Conservation (phyloP, 148 eudicot species). For the Vaccinium darrowii region DNA sequence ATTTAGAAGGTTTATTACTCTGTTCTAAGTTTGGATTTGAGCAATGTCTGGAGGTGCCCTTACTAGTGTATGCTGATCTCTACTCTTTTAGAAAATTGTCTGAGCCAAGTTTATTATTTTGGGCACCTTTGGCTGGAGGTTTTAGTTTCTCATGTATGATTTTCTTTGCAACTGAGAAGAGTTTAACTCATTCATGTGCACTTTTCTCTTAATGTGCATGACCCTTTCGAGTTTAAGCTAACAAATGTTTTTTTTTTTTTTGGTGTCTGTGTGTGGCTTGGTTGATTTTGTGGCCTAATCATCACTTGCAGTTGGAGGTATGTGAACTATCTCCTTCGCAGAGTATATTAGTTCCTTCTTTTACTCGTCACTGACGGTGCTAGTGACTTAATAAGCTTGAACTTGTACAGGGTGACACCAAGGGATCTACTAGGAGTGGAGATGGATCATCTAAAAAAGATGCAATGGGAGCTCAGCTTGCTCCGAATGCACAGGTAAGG, state of each 20-base stretch:
- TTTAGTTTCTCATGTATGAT: not conserved
- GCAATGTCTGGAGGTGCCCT: not conserved
- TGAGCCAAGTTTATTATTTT: not conserved
- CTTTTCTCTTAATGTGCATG: not conserved
- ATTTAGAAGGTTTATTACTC: not conserved
- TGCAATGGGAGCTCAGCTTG: slow-evolving; percentile 45
- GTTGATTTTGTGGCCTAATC: slow-evolving; percentile 13
- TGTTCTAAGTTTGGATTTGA: not conserved
- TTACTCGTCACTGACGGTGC: not conserved
- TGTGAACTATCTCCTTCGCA: not conserved
- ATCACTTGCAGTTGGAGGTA: slow-evolving; percentile 68
- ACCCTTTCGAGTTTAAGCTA: not conserved
- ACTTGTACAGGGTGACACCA: slow-evolving; percentile 75
- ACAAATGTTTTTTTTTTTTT: slow-evolving; percentile 2
- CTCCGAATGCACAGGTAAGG: slow-evolving; percentile 60
- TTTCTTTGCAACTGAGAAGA: not conserved
- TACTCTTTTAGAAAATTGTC: not conserved
- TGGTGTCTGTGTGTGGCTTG: not conserved
- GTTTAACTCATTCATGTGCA: not conserved
- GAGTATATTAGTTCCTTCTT: not conserved
- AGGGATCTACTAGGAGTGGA: slow-evolving; percentile 70
- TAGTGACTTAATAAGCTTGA: not conserved
- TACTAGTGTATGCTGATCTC: not conserved
- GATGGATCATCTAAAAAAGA: slow-evolving; percentile 68
- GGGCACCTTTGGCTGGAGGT: not conserved